Percentiles rank a stretch among this genome's conserved stretches.
Evolutionary conservation across 805 yeast genomes (phyloP).

Genomic region (Candida pseudoglaebosa): DNA sequence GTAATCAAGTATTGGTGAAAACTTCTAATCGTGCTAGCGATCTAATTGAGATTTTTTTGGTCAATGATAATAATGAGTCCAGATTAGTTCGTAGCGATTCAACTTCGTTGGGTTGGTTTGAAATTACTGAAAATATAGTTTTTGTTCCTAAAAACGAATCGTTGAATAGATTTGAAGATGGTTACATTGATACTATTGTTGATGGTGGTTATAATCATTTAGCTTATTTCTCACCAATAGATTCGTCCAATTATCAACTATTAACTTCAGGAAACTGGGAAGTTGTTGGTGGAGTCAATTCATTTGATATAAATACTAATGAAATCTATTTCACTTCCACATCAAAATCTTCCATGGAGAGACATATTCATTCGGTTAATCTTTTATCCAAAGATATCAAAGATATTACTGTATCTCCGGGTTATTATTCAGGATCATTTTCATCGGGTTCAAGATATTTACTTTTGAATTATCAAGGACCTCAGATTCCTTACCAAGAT

Average conservation of each 20-base stretch:
- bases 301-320: constrained; percentile 46
- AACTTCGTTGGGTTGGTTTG: constrained; percentile 58
- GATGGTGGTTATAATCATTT: constrained; percentile 66
- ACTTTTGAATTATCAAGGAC: constrained; percentile 71
- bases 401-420: constrained; percentile 42
- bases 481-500: constrained; percentile 74
- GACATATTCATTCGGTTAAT: constrained; percentile 74
- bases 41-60: constrained; percentile 46
- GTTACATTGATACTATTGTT: constrained; percentile 76
- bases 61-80: constrained; percentile 15
- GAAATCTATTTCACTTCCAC: constrained; percentile 67
- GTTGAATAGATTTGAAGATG: constrained; percentile 40
- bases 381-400: constrained; percentile 43
- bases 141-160: constrained; percentile 34
- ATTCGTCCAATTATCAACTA: constrained; percentile 41
- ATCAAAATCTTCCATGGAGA: constrained; percentile 70
- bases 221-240: constrained; percentile 77
- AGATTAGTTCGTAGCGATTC: constrained; percentile 40
- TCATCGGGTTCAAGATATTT: constrained; percentile 76
- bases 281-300: constrained; percentile 65
- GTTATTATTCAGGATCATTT: constrained; percentile 69
- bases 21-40: constrained; percentile 63
- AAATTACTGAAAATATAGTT: constrained; percentile 35
- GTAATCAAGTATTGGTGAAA: constrained; percentile 46
- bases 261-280: constrained; percentile 82